phyloP scores from a whole-genome alignment of 495 filamentous ascomycete species.

The Penicillium macrosclerotiorum region DNA sequence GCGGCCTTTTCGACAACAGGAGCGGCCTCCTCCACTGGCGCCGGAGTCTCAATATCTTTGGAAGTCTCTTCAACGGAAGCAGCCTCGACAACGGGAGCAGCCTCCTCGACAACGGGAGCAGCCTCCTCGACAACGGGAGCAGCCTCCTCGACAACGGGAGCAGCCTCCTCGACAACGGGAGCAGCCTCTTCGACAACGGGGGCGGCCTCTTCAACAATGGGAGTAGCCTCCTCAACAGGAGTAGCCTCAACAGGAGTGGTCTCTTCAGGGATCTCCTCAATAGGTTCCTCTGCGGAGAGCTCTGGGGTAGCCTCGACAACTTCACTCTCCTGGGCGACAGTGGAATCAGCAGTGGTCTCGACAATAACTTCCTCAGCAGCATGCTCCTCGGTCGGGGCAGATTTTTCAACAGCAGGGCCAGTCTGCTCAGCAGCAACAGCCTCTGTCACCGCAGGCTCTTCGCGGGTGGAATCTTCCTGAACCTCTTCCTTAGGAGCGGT shows the following conservation, averaged over 20 bases:
- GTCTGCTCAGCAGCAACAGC: slow-evolving; percentile 1
- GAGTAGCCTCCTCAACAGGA: slow-evolving; percentile 6
- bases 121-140: slow-evolving; percentile 5
- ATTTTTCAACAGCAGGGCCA: background rate
- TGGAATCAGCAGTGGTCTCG: slow-evolving; percentile 5
- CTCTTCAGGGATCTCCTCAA: slow-evolving; percentile 5
- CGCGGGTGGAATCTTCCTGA: background rate
- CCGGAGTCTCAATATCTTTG: too few relatives aligned
- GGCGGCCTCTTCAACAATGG: slow-evolving; percentile 1
- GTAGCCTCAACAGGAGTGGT: slow-evolving; percentile 6
- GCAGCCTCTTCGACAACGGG: background rate
- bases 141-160: slow-evolving; percentile 6
- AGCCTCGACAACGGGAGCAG: slow-evolving; percentile 1
- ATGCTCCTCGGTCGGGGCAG: slow-evolving; percentile 4
- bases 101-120: slow-evolving; percentile 2
- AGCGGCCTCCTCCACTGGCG: background rate
- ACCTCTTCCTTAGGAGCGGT: background rate
- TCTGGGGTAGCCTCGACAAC: background rate
- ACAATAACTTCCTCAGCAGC: slow-evolving; percentile 3
- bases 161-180: background rate
- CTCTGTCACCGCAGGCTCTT: background rate
- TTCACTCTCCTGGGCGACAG: slow-evolving; percentile 1
- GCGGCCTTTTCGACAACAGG: slow-evolving; percentile 10
- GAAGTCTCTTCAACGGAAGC: too few relatives aligned
- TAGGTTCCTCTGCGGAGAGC: background rate